These are phyloP conservation scores for Talaromyces marneffei DNA, from an alignment of 2,329 filamentous ascomycete species.

Conservation along the genomic window DNA sequence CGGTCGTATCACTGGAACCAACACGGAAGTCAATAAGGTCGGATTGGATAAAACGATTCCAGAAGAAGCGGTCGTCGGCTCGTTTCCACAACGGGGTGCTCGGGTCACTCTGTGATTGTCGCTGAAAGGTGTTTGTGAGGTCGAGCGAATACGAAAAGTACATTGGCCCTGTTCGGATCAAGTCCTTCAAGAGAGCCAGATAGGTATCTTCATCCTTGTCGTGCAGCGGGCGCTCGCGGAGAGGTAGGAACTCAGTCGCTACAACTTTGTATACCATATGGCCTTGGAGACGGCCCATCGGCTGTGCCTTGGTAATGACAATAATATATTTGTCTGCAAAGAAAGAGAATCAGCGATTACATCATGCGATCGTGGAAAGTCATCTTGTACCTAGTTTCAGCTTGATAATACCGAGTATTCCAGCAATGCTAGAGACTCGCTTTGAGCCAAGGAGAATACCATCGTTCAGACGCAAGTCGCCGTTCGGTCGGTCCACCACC, in stretches of 20 bases:
- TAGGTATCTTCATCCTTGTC: slow-evolving; percentile 94
- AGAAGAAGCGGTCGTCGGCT: slow-evolving; percentile 96
- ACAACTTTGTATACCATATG: slow-evolving; percentile 94
- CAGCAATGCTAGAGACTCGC: slow-evolving; percentile 87
- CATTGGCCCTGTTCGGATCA: slow-evolving; percentile 80
- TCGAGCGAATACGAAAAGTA: slow-evolving; percentile 98
- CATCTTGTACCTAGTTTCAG: slow-evolving; percentile 70
- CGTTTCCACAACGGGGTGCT: slow-evolving; percentile 78
- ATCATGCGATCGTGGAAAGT: neutral
- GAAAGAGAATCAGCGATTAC: slow-evolving; percentile 9
- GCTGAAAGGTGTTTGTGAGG: slow-evolving; percentile 93
- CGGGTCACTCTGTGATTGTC: slow-evolving; percentile 71
- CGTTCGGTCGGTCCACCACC: slow-evolving; percentile 84
- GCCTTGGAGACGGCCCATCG: slow-evolving; percentile 84
- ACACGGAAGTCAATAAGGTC: slow-evolving; percentile 86
- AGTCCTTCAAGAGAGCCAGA: slow-evolving; percentile 70
- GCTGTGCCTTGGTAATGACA: slow-evolving; percentile 88
- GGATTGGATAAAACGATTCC: slow-evolving; percentile 88
- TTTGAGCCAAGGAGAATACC: slow-evolving; percentile 68
- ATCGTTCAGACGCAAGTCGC: slow-evolving; percentile 80
- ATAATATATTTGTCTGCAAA: slow-evolving; percentile 83
- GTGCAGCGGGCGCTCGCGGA: slow-evolving; percentile 85
- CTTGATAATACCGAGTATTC: slow-evolving; percentile 90
- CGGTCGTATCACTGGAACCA: slow-evolving; percentile 45
- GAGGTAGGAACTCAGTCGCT: slow-evolving; percentile 84